Conservation (phyloP, 1,284 basidiomycete species). For the Papiliotrema terrestris region DNA sequence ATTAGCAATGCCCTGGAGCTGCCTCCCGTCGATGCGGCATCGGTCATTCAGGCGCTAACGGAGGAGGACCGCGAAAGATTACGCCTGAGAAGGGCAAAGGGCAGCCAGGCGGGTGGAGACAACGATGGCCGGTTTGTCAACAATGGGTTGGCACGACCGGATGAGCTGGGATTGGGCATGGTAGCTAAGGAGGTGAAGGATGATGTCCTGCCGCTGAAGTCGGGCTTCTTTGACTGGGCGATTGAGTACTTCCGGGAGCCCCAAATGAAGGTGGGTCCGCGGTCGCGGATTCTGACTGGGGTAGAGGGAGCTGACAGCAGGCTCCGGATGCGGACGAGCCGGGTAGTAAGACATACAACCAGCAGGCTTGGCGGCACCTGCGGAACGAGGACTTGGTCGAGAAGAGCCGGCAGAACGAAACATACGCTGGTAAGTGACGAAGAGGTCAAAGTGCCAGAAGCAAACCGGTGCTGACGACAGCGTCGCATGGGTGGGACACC, state of each 20-base stretch:
- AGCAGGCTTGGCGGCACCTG: slow-evolving; percentile 90
- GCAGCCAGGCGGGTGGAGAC: slow-evolving; percentile 44
- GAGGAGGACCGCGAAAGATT: slow-evolving; percentile 87
- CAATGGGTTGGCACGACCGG: slow-evolving; percentile 38
- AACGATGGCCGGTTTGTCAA: slow-evolving; percentile 35
- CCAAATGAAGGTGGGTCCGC: slow-evolving; percentile 79
- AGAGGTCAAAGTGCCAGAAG: no score
- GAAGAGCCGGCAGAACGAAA: slow-evolving; percentile 57
- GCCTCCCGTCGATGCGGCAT: slow-evolving; percentile 54
- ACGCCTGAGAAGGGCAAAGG: slow-evolving; percentile 60
- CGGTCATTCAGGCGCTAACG: slow-evolving; percentile 80
- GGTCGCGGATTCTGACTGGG: not conserved
- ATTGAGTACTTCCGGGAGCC: slow-evolving; percentile 97
- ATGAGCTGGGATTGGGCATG: slow-evolving; percentile 48
- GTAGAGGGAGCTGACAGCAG: slow-evolving; percentile 48
- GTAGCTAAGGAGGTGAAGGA: slow-evolving; percentile 51
- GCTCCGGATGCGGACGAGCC: slow-evolving; percentile 94
- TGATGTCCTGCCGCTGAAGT: slow-evolving; percentile 75
- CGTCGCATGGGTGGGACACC: slow-evolving; percentile 68
- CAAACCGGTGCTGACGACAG: slow-evolving; percentile 45
- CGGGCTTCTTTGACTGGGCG: slow-evolving; percentile 92
- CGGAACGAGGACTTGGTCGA: slow-evolving; percentile 84
- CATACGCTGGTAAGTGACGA: slow-evolving; percentile 65
- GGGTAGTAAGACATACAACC: slow-evolving; percentile 88
- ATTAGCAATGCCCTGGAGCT: slow-evolving; percentile 9